Conservation (phyloP, 495 filamentous ascomycete species). For the Neurospora tetrasperma region DNA sequence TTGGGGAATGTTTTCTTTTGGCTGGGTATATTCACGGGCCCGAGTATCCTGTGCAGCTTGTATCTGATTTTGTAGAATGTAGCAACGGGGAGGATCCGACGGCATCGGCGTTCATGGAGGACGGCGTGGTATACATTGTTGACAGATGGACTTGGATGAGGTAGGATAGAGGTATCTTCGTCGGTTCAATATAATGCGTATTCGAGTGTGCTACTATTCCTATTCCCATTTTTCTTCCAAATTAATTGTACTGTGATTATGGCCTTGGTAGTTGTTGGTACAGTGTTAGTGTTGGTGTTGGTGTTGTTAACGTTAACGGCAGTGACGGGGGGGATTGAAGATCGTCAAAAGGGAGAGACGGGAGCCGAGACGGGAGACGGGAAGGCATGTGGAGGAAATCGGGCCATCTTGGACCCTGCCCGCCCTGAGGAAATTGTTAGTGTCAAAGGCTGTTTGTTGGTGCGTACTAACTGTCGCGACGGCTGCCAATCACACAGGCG, state of each 20-base stretch:
- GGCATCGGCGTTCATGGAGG: not conserved
- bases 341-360: not conserved
- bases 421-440: not conserved
- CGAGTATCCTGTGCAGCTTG: slow-evolving; percentile 59
- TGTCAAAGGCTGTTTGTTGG: not conserved
- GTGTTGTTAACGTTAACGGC: not conserved
- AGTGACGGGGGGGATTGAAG: not conserved
- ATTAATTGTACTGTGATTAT: not conserved
- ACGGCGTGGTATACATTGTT: not conserved
- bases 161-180: not conserved
- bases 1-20: slow-evolving; percentile 68
- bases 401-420: not conserved
- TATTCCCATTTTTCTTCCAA: not conserved
- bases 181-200: not conserved
- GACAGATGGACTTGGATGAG: not conserved
- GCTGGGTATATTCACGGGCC: slow-evolving; percentile 60
- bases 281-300: not conserved
- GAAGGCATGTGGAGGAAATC: not conserved
- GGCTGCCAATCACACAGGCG: not conserved
- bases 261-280: not conserved
- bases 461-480: not conserved
- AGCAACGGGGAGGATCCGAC: not conserved
- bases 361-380: not conserved
- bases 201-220: not conserved
- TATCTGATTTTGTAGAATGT: slow-evolving; percentile 52